These are phyloP conservation scores for Penicillium decumbens DNA, from an alignment of 2,329 filamentous ascomycete genomes.

Conservation along the genomic window DNA sequence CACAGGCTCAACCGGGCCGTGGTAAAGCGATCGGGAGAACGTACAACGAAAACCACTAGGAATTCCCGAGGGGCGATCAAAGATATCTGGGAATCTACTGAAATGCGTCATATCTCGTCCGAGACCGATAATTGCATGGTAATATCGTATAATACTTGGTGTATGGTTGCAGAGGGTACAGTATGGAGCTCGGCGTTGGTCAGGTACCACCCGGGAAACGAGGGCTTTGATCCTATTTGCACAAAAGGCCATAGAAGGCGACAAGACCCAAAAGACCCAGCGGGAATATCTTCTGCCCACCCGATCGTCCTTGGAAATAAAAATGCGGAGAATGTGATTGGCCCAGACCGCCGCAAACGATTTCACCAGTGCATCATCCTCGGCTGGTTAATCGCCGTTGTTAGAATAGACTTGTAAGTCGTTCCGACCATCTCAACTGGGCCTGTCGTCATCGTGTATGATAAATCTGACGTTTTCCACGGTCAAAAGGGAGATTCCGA, in stretches of 20 bases:
- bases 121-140: conserved; percentile 9
- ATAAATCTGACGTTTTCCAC: not conserved
- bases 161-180: not conserved
- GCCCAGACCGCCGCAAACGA: conserved; percentile 20
- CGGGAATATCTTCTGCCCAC: conserved; percentile 35
- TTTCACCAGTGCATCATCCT: conserved; percentile 24
- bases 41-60: not conserved
- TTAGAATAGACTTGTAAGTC: conserved; percentile 12
- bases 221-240: conserved; percentile 9
- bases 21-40: conserved; percentile 1
- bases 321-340: conserved; percentile 24
- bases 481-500: conserved; percentile 7
- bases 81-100: not conserved
- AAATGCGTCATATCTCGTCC: conserved; percentile 7
- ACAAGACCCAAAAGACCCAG: conserved; percentile 13
- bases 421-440: not conserved
- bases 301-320: conserved; percentile 15
- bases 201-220: conserved; percentile 8
- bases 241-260: not conserved
- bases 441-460: conserved; percentile 11
- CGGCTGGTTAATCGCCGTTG: conserved; percentile 27
- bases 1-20: not conserved
- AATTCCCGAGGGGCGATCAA: not conserved
- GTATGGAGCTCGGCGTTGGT: not conserved
- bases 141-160: not conserved